Conservation (phyloP, 306 rosid genomes). For the Lathyrus aphaca region DNA sequence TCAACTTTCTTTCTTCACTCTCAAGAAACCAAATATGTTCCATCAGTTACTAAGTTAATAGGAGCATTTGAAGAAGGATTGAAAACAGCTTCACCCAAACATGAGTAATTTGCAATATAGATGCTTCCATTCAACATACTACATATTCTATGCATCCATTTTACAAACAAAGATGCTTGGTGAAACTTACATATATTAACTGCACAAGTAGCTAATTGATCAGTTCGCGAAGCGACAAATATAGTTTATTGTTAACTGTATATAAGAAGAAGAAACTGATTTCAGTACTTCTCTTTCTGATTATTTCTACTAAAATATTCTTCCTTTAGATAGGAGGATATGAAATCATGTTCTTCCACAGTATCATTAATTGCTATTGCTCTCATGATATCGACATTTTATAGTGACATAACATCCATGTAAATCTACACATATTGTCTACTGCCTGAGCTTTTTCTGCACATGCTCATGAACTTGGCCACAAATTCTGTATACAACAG, state of each 20-base stretch:
- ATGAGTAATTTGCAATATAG: no score
- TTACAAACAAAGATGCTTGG: no score
- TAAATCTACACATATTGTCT: slow-evolving; percentile 46
- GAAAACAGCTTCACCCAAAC: no score
- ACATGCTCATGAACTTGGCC: slow-evolving; percentile 86
- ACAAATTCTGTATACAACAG: slow-evolving; percentile 70
- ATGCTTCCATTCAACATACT: no score
- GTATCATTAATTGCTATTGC: background rate
- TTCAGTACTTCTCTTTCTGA: slow-evolving; percentile 9
- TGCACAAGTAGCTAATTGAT: slow-evolving; percentile 8
- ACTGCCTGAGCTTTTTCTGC: slow-evolving; percentile 58
- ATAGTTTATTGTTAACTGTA: slow-evolving; percentile 10
- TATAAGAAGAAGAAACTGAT: slow-evolving; percentile 31
- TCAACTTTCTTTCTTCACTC: no score
- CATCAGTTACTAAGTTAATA: no score
- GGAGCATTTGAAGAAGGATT: no score
- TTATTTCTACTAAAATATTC: background rate
- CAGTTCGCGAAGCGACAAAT: background rate
- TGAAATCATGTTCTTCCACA: slow-evolving; percentile 18
- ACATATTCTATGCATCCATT: no score
- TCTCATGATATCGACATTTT: slow-evolving; percentile 15
- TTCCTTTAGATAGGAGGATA: slow-evolving; percentile 14
- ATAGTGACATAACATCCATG: slow-evolving; percentile 29
- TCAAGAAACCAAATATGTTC: no score
- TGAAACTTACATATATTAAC: no score